Evolutionary conservation across 768 basidiomycete genomes (phyloP), one percentile per base, ranked within the genome.

Genomic region (Podaxis mareebaensis): DNA sequence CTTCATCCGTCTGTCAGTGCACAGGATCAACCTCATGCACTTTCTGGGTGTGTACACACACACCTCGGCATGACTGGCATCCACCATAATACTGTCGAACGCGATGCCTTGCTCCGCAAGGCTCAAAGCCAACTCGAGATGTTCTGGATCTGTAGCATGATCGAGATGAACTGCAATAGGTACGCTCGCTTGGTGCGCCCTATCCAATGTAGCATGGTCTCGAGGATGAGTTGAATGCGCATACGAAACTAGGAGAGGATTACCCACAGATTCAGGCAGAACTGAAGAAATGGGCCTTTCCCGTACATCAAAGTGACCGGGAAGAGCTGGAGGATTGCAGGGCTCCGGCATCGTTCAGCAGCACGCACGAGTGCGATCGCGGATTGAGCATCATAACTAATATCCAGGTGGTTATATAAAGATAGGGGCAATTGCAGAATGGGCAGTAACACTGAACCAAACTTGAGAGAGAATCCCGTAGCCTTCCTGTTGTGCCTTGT

Each of bases 61-160:
- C 49, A 51, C 80, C 28, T 81, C 79, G 12, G 81, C 80, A 60
- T 83, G 80, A 61, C 79, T 80, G 4, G 81, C 80, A 67, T 82
- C 81, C 5, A 81, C 80, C 81, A 82, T 82, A 65, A 82, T 82
- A 64, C 79, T 81, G 58, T 82, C 81, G 51, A 81, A 83, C 11
- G 74, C 73, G 38, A 80, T 79, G 1, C 80, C 81, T 61, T 79
- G 70, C 60, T 82, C 80, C 0, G 80, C 80, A 15, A 83, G 76
- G 28, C 72, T 71, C 3, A 83, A 68, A 0, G 79, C 80, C 22
- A 81, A 75, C 67, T 83, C 79, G 10, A 83, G 67, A 61, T 83
- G 79, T 39, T 80, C 78, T 1, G 74, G 73, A 55, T 81, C 78
- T 5, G 79, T 81, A 7, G 81, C 81, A 65, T 83, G 81, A 65